These are phyloP conservation scores for Phytopythium aichiense DNA, from an alignment of 352 stramenopile species.

Conservation along the genomic window DNA sequence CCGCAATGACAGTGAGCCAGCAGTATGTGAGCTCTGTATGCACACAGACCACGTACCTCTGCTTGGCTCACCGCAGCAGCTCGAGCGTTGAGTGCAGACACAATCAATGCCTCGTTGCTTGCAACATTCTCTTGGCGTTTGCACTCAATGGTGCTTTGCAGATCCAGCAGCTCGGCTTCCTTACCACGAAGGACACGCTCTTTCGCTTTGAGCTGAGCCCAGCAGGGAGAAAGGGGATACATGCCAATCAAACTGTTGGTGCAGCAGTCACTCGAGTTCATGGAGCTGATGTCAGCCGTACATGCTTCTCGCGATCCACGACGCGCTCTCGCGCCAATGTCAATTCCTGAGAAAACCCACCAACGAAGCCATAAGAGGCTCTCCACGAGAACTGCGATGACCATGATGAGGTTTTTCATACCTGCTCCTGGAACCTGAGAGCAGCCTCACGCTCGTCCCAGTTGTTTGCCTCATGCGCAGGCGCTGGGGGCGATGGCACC, in stretches of 20 bases:
- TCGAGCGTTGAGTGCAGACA: background rate
- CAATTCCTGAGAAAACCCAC: constrained; percentile 12
- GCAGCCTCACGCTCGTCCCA: constrained; percentile 18
- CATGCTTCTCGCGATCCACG: constrained; percentile 28
- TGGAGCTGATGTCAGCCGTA: constrained; percentile 7
- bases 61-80: background rate
- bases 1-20: background rate
- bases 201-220: constrained; percentile 27
- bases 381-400: background rate
- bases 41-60: background rate
- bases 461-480: constrained; percentile 4
- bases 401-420: constrained; percentile 6
- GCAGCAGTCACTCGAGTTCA: background rate
- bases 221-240: too few species aligned
- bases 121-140: background rate
- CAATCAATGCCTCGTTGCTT: background rate
- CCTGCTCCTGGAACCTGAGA: constrained; percentile 27
- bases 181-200: constrained; percentile 47
- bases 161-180: constrained; percentile 20
- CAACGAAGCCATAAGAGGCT: background rate
- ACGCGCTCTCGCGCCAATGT: constrained; percentile 12
- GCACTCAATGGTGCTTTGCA: constrained; percentile 16
- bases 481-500: background rate
- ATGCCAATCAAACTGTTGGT: background rate
- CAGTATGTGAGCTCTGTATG: background rate